Evolutionary conservation across 148 eudicot genomes (phyloP).

Genomic region (Euryodendron excelsum): DNA sequence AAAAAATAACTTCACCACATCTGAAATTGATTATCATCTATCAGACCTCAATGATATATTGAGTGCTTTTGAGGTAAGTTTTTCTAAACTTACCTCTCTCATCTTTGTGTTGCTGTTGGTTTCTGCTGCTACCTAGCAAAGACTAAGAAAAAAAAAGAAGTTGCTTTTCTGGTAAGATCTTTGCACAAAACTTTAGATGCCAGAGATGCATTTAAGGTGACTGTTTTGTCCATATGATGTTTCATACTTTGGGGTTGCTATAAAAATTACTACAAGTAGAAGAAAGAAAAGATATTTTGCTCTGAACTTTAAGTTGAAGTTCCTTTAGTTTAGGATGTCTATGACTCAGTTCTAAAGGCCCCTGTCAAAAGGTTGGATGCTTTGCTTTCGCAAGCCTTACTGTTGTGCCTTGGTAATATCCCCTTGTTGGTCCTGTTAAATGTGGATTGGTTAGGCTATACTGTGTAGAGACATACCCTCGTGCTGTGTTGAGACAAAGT

Average conservation of each 20-base stretch:
- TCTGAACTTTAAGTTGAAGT: background rate
- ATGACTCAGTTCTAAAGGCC: background rate
- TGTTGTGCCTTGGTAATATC: background rate
- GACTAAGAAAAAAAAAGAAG: background rate
- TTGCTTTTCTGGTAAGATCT: background rate
- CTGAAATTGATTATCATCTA: conserved; percentile 59
- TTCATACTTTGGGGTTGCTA: background rate
- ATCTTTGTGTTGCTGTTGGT: too few relatives aligned
- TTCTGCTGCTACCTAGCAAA: too few relatives aligned
- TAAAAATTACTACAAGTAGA: background rate
- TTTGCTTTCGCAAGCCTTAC: background rate
- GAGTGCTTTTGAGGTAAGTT: conserved; percentile 65
- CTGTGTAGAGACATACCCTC: background rate
- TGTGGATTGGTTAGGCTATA: background rate
- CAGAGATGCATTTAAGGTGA: too few relatives aligned
- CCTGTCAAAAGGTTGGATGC: background rate
- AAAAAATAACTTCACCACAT: conserved; percentile 36
- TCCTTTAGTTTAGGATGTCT: background rate
- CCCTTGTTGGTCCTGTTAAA: background rate
- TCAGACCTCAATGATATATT: conserved; percentile 65
- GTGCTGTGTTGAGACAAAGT: background rate
- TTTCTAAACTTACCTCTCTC: too few relatives aligned
- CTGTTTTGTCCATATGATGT: background rate
- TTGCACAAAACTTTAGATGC: background rate
- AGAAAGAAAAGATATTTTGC: background rate